Conservation (phyloP, 2,329 filamentous ascomycete genomes). For the Fusarium musae region DNA sequence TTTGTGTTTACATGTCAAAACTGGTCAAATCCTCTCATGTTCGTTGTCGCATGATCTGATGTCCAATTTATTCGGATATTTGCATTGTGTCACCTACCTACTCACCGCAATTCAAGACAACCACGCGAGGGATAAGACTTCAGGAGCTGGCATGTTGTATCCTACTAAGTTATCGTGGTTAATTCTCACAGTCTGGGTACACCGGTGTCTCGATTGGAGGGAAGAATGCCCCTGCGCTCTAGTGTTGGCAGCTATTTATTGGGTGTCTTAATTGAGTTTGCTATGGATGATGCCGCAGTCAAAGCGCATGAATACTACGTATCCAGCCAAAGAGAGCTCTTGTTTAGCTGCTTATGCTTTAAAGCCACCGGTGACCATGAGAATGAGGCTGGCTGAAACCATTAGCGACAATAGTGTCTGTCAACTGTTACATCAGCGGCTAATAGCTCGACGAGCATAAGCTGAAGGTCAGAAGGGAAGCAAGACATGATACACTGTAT, state of each 20-base stretch:
- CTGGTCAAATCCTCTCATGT: background rate
- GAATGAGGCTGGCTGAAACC: conserved; percentile 13
- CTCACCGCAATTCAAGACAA: background rate
- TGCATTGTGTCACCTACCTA: background rate
- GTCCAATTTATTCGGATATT: background rate
- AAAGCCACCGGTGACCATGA: background rate
- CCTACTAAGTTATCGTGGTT: background rate
- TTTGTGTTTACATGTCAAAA: background rate
- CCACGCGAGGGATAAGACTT: background rate
- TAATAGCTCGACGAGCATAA: background rate
- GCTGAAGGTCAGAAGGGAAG: background rate
- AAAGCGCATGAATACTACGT: conserved; percentile 1
- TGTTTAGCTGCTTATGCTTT: background rate
- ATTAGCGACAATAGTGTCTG: conserved; percentile 12
- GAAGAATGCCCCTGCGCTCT: background rate
- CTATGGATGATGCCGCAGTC: background rate
- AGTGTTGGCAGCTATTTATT: background rate
- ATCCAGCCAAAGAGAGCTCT: background rate
- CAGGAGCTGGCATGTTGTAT: background rate
- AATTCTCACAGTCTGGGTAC: background rate
- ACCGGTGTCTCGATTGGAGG: background rate
- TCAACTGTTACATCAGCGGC: background rate
- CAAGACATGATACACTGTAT: background rate
- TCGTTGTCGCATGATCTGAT: background rate
- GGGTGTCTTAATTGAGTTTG: background rate